Evolutionary conservation across 2,329 filamentous ascomycete genomes (phyloP).

Genomic region (Amesomyces nigricolor): DNA sequence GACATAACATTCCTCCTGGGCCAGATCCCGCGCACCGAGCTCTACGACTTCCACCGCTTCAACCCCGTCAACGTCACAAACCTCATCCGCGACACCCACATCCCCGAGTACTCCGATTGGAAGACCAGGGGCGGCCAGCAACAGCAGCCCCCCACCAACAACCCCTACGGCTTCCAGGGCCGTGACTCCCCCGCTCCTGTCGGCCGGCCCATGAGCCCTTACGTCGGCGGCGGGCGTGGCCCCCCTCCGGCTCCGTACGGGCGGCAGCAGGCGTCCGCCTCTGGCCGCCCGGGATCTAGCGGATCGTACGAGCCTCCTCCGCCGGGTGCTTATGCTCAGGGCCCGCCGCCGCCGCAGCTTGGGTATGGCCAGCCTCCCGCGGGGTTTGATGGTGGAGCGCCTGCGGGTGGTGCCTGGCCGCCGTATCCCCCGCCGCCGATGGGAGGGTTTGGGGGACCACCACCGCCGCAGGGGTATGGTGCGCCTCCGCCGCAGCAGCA

Average conservation of each 20-base stretch:
- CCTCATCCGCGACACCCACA: slow-evolving; percentile 61
- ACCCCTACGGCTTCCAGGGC: slow-evolving; percentile 21
- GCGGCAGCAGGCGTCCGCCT: slow-evolving; percentile 41
- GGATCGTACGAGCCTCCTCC: slow-evolving; percentile 39
- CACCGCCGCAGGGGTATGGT: slow-evolving; percentile 12
- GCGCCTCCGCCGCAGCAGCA: neutral
- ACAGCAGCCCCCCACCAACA: slow-evolving; percentile 14
- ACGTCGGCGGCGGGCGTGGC: slow-evolving; percentile 28
- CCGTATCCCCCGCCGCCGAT: slow-evolving; percentile 15
- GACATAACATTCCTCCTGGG: slow-evolving; percentile 60
- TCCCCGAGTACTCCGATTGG: slow-evolving; percentile 57
- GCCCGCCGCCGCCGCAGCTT: slow-evolving; percentile 14
- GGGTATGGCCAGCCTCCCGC: slow-evolving; percentile 5
- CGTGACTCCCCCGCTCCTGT: slow-evolving; percentile 24
- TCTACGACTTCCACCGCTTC: slow-evolving; percentile 67
- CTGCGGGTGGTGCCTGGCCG: slow-evolving; percentile 8
- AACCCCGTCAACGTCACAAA: slow-evolving; percentile 66
- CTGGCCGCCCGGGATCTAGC: slow-evolving; percentile 44
- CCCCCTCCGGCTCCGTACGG: slow-evolving; percentile 42
- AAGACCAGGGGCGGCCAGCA: slow-evolving; percentile 31
- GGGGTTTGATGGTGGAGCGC: slow-evolving; percentile 13
- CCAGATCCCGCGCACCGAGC: slow-evolving; percentile 66
- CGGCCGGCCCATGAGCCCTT: slow-evolving; percentile 44
- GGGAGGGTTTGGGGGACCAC: slow-evolving; percentile 11
- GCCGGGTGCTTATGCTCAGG: slow-evolving; percentile 28